Conservation (phyloP, 2,329 filamentous ascomycete genomes). For the Colletotrichum sidae region DNA sequence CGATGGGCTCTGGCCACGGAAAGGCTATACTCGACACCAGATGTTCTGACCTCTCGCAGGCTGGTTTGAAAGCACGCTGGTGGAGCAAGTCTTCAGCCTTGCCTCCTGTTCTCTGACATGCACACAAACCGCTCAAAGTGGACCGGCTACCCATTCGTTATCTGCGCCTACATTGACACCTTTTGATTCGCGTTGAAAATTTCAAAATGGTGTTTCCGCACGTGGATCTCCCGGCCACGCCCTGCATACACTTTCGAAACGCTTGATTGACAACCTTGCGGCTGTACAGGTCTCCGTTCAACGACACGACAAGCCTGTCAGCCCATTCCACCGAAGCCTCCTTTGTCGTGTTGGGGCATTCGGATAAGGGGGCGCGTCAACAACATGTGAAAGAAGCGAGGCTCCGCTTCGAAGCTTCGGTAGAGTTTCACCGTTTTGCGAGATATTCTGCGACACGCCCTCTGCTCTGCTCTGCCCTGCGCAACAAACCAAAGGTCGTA, state of each 20-base stretch:
- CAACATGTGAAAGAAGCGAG: constrained; percentile 25
- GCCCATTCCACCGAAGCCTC: neutral
- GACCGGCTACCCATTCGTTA: constrained; percentile 22
- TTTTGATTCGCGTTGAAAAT: constrained; percentile 13
- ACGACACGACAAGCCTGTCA: constrained; percentile 18
- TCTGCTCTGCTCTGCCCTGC: neutral
- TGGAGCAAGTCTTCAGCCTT: constrained; percentile 31
- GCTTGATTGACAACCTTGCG: constrained; percentile 11
- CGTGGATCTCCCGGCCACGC: constrained; percentile 30
- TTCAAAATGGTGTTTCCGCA: constrained; percentile 17
- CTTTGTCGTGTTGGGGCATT: too few species aligned
- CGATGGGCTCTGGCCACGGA: too few species aligned
- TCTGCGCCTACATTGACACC: constrained; percentile 16
- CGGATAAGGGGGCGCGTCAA: neutral
- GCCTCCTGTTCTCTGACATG: constrained; percentile 28
- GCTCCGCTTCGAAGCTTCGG: constrained; percentile 10
- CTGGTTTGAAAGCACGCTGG: constrained; percentile 14
- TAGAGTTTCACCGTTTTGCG: constrained; percentile 2
- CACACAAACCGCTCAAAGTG: constrained; percentile 34
- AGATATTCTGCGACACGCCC: constrained; percentile 16
- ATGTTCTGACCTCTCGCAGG: constrained; percentile 19
- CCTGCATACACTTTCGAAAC: constrained; percentile 25
- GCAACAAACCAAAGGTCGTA: too few species aligned
- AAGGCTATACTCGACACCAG: constrained; percentile 5
- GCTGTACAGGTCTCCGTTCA: constrained; percentile 20